Base-by-base conservation (phyloP, 2,329 filamentous ascomycete genomes). In the Fusarium marasasianum region DNA sequence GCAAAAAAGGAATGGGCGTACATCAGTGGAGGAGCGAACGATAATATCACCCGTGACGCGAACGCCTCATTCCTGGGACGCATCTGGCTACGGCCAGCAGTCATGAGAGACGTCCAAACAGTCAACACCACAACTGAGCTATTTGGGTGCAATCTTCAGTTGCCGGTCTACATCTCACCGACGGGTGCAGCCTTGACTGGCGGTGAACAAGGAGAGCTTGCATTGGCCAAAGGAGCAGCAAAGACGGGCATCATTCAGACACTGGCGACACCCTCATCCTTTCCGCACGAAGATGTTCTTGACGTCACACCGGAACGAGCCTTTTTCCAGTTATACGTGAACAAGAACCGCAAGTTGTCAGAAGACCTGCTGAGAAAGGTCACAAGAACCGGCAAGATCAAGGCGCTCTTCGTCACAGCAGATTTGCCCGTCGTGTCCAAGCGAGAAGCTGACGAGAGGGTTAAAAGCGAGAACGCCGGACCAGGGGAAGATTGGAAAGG, bases 271-370 rank as follows among this genome's bases (percentile, higher is more conserved):
- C 90, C 88, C 57, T 89, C 90, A 3, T 90, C 88, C 2, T 92
- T 87, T 72, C 85, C 89, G 0, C 83, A 91, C 43, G 78, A 84
- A 4, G 89, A 91, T 61, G 87, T 92, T 37, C 81, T 85, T 63
- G 72, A 66, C 6, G 73, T 63, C 17, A 75, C 71, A 0, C 45
- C 57, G 8, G 24, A 48, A 8, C 58, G 69, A 14, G 57, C 69
- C 8, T 89, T 90, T 82, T 90, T 91, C 76, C 90, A 91, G 78
- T 83, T 92, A 11, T 92, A 92, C 74, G 88, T 91, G 57, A 87
- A 91, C 79, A 87, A 87, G 74, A 83, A 90, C 69, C 83, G 88
- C 1, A 63, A 78, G 14, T 87, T 88, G 65, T 88, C 88, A 22
- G 86, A 86, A 69, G 81, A 81, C 3, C 79, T 91, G 3, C 79